phyloP scores from a whole-genome alignment of 208 protist species.

The Trichomonas gallinae region DNA sequence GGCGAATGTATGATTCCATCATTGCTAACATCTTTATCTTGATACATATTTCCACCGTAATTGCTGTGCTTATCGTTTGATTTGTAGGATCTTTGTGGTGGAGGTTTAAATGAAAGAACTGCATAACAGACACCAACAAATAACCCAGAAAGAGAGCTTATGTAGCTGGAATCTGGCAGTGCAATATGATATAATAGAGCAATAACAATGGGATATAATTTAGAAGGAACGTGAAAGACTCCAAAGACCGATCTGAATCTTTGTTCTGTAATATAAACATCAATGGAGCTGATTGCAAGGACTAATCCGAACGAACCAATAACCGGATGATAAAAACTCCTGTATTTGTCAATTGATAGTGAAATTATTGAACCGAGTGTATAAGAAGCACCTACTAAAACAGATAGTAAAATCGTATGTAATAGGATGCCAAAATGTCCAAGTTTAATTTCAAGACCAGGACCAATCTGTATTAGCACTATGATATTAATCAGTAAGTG shows the following conservation, averaged over 20 bases:
- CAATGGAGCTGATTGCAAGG: not conserved
- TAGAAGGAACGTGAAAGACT: not conserved
- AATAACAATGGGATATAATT: not conserved
- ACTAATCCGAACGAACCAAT: not conserved
- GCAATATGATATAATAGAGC: not conserved
- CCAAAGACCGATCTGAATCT: not conserved
- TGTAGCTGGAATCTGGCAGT: not conserved
- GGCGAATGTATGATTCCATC: not conserved
- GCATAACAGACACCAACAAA: not conserved
- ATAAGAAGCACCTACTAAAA: not conserved
- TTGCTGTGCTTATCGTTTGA: not conserved
- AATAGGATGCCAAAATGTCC: not conserved
- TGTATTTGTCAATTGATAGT: not conserved
- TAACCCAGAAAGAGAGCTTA: not conserved
- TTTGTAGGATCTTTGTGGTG: not conserved
- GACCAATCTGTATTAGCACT: not conserved
- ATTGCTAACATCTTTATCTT: not conserved
- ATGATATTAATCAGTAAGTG: not conserved
- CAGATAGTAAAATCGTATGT: not conserved
- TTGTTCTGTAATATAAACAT: not conserved
- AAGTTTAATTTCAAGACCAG: not conserved
- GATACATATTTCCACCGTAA: not conserved
- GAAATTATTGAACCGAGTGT: not conserved
- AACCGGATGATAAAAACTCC: not conserved
- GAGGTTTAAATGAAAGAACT: not conserved